These are phyloP conservation scores for Neurospora tetrasperma DNA, from an alignment of 495 filamentous ascomycete species.

Conservation along the genomic window DNA sequence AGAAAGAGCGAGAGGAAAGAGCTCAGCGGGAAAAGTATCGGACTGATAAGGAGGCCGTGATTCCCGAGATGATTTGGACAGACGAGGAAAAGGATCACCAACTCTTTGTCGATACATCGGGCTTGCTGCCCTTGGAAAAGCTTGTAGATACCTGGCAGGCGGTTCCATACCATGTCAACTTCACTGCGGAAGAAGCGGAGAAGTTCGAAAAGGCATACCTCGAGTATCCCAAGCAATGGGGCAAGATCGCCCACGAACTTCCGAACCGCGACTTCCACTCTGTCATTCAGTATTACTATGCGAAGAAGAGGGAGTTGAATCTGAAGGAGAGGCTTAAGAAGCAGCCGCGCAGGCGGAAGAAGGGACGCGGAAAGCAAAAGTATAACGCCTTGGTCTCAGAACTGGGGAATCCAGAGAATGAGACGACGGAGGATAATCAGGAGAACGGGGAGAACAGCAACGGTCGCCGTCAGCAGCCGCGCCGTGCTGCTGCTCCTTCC, in stretches of 20 bases:
- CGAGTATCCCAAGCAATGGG: constrained; percentile 82
- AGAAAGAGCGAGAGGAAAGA: constrained; percentile 56
- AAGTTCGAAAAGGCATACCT: constrained; percentile 72
- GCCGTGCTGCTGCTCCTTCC: constrained; percentile 44
- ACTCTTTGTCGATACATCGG: constrained; percentile 64
- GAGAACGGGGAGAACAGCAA: constrained; percentile 43
- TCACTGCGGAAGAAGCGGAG: constrained; percentile 66
- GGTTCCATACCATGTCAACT: constrained; percentile 68
- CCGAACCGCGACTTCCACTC: constrained; percentile 66
- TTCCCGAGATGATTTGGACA: constrained; percentile 66
- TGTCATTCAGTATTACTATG: constrained; percentile 92
- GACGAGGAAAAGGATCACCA: constrained; percentile 36
- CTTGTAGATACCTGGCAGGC: constrained; percentile 64
- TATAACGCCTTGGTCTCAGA: constrained; percentile 70
- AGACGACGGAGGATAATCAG: constrained; percentile 37
- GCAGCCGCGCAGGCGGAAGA: constrained; percentile 54
- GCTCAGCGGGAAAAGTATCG: constrained; percentile 64
- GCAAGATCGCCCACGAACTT: constrained; percentile 68
- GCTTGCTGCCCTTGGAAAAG: constrained; percentile 53
- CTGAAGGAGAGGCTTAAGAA: constrained; percentile 79
- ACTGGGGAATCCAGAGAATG: constrained; percentile 50
- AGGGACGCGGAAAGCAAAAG: constrained; percentile 50
- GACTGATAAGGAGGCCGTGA: constrained; percentile 69
- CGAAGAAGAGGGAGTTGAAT: constrained; percentile 76
- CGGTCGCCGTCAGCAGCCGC: constrained; percentile 33